phyloP scores from a whole-genome alignment of 352 stramenopile species.

The Phytophthora sp. region DNA sequence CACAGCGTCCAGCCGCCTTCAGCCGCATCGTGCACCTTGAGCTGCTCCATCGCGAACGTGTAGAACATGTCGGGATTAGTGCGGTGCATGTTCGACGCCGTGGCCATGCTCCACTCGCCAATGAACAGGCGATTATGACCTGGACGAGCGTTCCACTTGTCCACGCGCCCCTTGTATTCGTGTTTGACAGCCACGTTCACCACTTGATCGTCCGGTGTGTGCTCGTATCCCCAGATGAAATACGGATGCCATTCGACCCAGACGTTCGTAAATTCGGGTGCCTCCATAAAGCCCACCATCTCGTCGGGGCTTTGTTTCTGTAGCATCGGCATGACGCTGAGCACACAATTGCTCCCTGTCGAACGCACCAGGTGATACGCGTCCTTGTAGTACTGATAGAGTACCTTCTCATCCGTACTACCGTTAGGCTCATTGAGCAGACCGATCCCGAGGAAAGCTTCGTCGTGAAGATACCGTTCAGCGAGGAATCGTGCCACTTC shows the following conservation, averaged over 20 bases:
- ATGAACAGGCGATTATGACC: constrained; percentile 58
- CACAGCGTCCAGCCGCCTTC: constrained; percentile 73
- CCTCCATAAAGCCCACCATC: constrained; percentile 63
- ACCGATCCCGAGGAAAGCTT: constrained; percentile 74
- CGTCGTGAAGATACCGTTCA: constrained; percentile 63
- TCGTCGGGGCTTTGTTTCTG: constrained; percentile 62
- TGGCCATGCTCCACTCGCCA: constrained; percentile 65
- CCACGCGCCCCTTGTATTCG: constrained; percentile 37
- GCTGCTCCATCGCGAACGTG: constrained; percentile 51
- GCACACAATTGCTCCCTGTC: constrained; percentile 66
- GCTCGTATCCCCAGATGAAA: constrained; percentile 82
- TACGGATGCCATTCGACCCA: too few relatives aligned
- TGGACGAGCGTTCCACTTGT: constrained; percentile 40
- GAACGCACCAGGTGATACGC: constrained; percentile 65
- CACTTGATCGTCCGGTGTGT: constrained; percentile 53
- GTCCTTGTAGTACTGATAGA: constrained; percentile 82
- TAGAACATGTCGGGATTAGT: constrained; percentile 50
- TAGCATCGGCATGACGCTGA: constrained; percentile 67
- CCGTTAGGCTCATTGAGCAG: constrained; percentile 74
- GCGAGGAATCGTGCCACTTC: constrained; percentile 63
- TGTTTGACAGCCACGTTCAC: constrained; percentile 43
- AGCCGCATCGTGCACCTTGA: constrained; percentile 56
- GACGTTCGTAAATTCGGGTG: constrained; percentile 65
- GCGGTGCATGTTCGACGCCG: constrained; percentile 51
- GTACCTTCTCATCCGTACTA: constrained; percentile 46